A percentile compares a stretch with the other conserved stretches of the same genome.
Conservation (phyloP, 2,329 filamentous ascomycete genomes). For the Cryoendolithus antarcticus region DNA sequence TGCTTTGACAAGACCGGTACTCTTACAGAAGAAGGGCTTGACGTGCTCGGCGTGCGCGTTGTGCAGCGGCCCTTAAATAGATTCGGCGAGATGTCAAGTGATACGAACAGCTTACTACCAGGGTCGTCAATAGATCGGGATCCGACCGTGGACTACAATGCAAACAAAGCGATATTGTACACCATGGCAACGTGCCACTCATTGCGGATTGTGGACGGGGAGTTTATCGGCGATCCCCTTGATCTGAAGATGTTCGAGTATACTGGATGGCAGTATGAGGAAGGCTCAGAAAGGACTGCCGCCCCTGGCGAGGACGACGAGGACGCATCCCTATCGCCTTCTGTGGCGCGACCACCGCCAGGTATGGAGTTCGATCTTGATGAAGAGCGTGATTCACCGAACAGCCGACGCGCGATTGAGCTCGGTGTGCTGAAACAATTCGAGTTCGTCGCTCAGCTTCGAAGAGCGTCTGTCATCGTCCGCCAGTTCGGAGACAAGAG, state of each 20-base stretch:
- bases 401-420: conserved; percentile 51
- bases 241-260: conserved; percentile 99
- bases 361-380: conserved; percentile 46
- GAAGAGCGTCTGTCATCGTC: conserved; percentile 85
- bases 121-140: conserved; percentile 44
- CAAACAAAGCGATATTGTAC: conserved; percentile 63
- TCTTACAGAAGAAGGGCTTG: conserved; percentile 86
- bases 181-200: conserved; percentile 98
- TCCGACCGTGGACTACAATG: conserved; percentile 46
- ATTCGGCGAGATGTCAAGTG: conserved; percentile 66
- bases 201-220: conserved; percentile 70
- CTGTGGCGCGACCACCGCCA: conserved; percentile 69
- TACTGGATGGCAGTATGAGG: conserved; percentile 82
- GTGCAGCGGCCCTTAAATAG: conserved; percentile 51
- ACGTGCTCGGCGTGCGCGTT: conserved; percentile 78
- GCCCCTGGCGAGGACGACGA: conserved; percentile 57
- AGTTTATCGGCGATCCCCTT: conserved; percentile 83
- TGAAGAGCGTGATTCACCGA: conserved; percentile 31
- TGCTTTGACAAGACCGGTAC: conserved; percentile 99
- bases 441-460: conserved; percentile 86
- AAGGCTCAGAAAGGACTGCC: conserved; percentile 56
- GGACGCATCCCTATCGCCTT: conserved; percentile 65
- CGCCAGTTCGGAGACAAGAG: conserved; percentile 75
- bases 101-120: conserved; percentile 48
- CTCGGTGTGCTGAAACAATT: conserved; percentile 84